Base-by-base conservation (phyloP, 306 rosid genomes). In the Senna tora region DNA sequence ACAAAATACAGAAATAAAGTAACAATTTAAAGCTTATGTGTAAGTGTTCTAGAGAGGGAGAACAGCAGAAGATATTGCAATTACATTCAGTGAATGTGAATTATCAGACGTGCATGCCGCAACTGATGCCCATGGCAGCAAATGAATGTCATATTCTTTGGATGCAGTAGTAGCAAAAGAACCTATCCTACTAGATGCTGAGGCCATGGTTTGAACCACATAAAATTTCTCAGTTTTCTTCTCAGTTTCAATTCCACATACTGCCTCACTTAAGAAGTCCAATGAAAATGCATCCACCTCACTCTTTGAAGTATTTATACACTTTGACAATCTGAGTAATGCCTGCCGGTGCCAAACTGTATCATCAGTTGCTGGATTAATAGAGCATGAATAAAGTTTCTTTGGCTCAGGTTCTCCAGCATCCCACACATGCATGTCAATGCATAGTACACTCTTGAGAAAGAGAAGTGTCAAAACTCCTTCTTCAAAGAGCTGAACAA, bases 81-180 rank as follows among this genome's bases (percentile, higher is more conserved):
- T 91, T 87, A 93, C 98, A 79, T 81, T 81, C 25, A 55, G 77
- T 60, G 91, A 80, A 84, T 42, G 73, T 60, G 91, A 80, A 81
- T 74, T 74, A 38, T 84, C 89, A 10, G 98, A 84, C 74, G 81
- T 93, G 92, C 94, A 93, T 67, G 93, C 97, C 6, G 96, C 97
- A 45, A 93, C 71, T 25, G 98, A 93, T 77, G 96, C 98, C 98
- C 98, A 93, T 12, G 98, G 98, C 60, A 91, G 84, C 85, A 93
- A 85, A 85, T 93, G 94, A 81, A 93, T 93, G 82, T 93, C 98
- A 82, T 91, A 91, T 82, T 93, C 97, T 81, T 86, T 93, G 11
- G 92, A 89, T 62, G 94, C 96, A 62, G 90, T 84, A 55, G 92
- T 80, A 64, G 97, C 96, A 73, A 91, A 91, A 69, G 88, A 86